A percentile compares a stretch with the other conserved stretches of the same genome.
These are phyloP conservation scores for Phytophthora citricola DNA, from an alignment of 352 stramenopile genomes.

Conservation along the genomic window DNA sequence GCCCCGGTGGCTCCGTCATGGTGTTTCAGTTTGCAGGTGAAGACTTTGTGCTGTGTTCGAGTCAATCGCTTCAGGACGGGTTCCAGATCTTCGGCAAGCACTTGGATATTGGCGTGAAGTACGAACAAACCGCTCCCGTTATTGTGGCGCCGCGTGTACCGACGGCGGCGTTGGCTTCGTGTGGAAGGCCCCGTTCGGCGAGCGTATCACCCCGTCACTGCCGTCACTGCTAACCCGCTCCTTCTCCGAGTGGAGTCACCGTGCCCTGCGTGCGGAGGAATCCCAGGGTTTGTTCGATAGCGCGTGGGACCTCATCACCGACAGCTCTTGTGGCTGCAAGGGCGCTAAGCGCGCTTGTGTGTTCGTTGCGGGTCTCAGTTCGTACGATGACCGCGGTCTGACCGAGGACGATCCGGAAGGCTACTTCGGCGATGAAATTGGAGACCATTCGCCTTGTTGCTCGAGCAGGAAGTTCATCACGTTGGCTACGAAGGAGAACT, in stretches of 20 bases:
- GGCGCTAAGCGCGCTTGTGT: conserved; percentile 48
- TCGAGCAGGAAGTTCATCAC: conserved; percentile 56
- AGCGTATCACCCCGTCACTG: conserved; percentile 30
- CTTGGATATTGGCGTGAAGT: conserved; percentile 51
- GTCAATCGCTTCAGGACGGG: conserved; percentile 26
- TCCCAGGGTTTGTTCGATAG: conserved; percentile 24
- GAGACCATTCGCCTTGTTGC: conserved; percentile 67
- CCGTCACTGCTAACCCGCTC: conserved; percentile 31
- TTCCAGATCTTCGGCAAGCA: conserved; percentile 54
- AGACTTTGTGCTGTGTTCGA: conserved; percentile 49
- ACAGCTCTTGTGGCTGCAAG: conserved; percentile 51
- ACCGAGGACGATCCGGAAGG: conserved; percentile 32
- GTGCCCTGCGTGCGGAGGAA: conserved; percentile 27
- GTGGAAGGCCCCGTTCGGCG: conserved; percentile 31
- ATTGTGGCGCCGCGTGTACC: conserved; percentile 26
- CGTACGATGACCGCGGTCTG: conserved; percentile 40
- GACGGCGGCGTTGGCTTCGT: conserved; percentile 20
- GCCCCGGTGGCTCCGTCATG: conserved; percentile 29
- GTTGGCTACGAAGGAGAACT: conserved; percentile 53
- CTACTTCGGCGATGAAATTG: conserved; percentile 59
- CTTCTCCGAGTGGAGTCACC: conserved; percentile 31
- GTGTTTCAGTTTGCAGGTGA: conserved; percentile 50
- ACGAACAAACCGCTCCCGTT: conserved; percentile 27
- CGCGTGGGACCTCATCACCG: conserved; percentile 34
- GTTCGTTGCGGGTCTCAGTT: conserved; percentile 63